Conservation (phyloP, 1,284 basidiomycete species). For the Sporisorium iseilematis-ciliati region DNA sequence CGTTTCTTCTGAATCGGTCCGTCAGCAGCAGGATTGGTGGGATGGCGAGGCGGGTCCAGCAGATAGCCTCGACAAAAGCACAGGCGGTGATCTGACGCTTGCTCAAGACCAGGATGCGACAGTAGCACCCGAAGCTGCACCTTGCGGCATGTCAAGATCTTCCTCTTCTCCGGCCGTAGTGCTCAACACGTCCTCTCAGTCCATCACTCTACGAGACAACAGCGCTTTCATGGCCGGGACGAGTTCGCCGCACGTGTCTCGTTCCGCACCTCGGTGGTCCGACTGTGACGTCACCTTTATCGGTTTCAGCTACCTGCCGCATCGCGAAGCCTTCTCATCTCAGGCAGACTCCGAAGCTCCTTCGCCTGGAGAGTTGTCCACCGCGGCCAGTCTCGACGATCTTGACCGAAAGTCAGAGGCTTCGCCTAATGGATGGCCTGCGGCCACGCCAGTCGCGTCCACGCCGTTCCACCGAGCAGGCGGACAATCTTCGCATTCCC, state of each 20-base stretch:
- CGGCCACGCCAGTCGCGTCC: slow-evolving; percentile 47
- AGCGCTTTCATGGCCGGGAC: slow-evolving; percentile 5
- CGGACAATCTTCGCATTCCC: slow-evolving; percentile 20
- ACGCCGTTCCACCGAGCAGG: slow-evolving; percentile 44
- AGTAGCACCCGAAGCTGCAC: neutral
- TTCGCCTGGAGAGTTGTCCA: slow-evolving; percentile 37
- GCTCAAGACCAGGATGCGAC: neutral
- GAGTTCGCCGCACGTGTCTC: slow-evolving; percentile 22
- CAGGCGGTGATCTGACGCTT: neutral
- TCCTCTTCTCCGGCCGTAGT: slow-evolving; percentile 42
- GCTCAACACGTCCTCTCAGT: slow-evolving; percentile 16
- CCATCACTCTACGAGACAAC: slow-evolving; percentile 9
- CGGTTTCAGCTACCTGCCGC: slow-evolving; percentile 62
- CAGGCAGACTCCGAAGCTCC: neutral
- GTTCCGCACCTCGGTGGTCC: slow-evolving; percentile 46
- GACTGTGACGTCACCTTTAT: slow-evolving; percentile 58
- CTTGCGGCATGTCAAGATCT: slow-evolving; percentile 29
- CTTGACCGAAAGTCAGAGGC: slow-evolving; percentile 5
- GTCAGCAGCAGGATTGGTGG: slow-evolving; percentile 28
- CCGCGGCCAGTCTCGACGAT: slow-evolving; percentile 36
- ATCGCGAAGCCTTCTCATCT: slow-evolving; percentile 33
- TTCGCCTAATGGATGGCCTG: slow-evolving; percentile 28
- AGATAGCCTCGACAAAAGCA: neutral
- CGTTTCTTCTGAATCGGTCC: slow-evolving; percentile 18
- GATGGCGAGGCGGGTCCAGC: slow-evolving; percentile 8